Percentiles rank a stretch among this genome's conserved stretches.
phyloP scores from a whole-genome alignment of 129 eudicot genomes.

The Erigeron canadensis region DNA sequence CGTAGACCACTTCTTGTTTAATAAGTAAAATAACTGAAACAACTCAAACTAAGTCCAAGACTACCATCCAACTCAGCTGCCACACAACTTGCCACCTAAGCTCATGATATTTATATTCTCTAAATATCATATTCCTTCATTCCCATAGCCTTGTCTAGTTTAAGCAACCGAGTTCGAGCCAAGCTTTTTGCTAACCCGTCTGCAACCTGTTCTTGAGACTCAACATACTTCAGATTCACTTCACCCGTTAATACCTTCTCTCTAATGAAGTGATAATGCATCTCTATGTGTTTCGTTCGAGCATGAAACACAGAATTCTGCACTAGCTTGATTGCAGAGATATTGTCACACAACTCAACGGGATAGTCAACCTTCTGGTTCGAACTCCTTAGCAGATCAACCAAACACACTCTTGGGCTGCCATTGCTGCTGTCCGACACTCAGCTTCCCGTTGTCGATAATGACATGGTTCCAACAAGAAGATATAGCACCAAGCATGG shows the following conservation, averaged over 20 bases:
- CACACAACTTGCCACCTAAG: no score
- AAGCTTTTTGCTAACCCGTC: background rate
- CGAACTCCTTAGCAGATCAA: background rate
- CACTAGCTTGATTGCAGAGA: background rate
- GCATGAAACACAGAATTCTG: constrained; percentile 14
- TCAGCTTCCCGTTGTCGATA: constrained; percentile 8
- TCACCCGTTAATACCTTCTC: background rate
- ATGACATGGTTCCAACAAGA: background rate
- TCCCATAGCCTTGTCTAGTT: background rate
- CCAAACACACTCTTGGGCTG: constrained; percentile 2
- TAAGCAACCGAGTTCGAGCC: background rate
- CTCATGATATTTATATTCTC: background rate
- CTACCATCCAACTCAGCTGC: no score
- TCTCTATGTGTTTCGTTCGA: background rate
- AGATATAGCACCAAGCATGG: background rate
- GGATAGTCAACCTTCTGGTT: background rate
- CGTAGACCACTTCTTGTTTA: no score
- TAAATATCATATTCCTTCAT: background rate
- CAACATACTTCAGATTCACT: background rate
- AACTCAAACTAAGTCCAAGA: no score
- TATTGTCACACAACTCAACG: background rate
- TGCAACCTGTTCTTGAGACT: background rate
- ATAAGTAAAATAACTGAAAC: no score
- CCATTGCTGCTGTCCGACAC: background rate
- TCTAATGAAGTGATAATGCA: background rate